These are phyloP conservation scores for Fusarium sp. DNA, from an alignment of 2,329 filamentous ascomycete species.

Conservation along the genomic window DNA sequence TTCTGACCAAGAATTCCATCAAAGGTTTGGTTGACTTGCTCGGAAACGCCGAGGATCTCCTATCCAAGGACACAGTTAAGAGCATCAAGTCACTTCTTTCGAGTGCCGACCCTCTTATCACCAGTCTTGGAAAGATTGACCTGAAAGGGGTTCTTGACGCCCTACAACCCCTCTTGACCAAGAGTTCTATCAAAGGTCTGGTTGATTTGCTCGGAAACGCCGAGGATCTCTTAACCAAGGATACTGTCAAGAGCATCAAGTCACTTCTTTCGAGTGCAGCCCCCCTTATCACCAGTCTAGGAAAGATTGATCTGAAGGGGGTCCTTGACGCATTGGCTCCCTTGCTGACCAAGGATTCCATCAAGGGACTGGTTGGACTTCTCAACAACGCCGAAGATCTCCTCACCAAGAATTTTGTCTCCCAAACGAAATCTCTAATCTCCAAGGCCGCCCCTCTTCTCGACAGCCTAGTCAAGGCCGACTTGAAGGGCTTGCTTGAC, in stretches of 20 bases:
- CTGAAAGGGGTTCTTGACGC: constrained; percentile 46
- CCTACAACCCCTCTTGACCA: constrained; percentile 49
- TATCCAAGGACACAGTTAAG: neutral
- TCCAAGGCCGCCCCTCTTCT: constrained; percentile 48
- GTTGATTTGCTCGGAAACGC: constrained; percentile 48
- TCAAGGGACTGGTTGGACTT: constrained; percentile 50
- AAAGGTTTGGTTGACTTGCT: constrained; percentile 47
- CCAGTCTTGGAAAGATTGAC: constrained; percentile 45
- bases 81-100: neutral
- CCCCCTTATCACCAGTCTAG: constrained; percentile 3
- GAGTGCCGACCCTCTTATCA: neutral
- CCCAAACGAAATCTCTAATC: constrained; percentile 43
- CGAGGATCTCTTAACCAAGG: constrained; percentile 16
- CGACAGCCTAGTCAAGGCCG: constrained; percentile 46
- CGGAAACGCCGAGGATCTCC: constrained; percentile 42
- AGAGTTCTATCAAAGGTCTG: constrained; percentile 48
- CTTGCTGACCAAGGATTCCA: constrained; percentile 47
- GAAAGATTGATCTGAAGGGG: constrained; percentile 48
- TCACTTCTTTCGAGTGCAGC: neutral
- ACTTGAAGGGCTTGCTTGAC: constrained; percentile 49
- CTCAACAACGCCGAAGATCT: constrained; percentile 49
- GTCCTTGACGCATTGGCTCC: constrained; percentile 45
- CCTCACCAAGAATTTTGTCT: constrained; percentile 44
- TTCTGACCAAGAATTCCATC: constrained; percentile 49
- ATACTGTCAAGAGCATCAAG: neutral